phyloP scores from a whole-genome alignment of 1,284 basidiomycete species.

The Apiotrichum mycotoxinovorans region DNA sequence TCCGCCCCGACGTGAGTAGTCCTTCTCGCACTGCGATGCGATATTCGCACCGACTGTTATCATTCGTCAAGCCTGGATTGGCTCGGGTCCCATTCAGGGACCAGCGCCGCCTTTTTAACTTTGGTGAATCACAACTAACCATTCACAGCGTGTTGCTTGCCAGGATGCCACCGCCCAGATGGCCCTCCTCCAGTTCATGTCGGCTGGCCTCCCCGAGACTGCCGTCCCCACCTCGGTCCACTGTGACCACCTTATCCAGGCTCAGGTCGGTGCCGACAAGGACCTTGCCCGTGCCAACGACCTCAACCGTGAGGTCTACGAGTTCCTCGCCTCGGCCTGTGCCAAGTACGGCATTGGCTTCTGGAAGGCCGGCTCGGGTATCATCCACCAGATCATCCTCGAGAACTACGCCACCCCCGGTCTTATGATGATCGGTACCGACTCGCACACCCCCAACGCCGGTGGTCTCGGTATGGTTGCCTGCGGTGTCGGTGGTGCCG shows the following conservation, averaged over 20 bases:
- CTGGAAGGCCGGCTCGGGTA: conserved; percentile 99
- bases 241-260: conserved; percentile 99
- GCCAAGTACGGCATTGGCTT: conserved; percentile 99
- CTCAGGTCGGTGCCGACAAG: conserved; percentile 86
- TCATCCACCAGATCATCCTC: conserved; percentile 94
- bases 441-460: conserved; percentile 98
- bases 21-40: not conserved
- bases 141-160: conserved; percentile 85
- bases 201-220: conserved; percentile 94
- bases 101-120: not conserved
- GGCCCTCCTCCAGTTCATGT: conserved; percentile 99
- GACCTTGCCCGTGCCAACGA: conserved; percentile 89
- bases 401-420: conserved; percentile 99
- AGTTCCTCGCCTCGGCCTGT: conserved; percentile 96
- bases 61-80: not conserved
- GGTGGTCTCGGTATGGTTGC: conserved; percentile 99
- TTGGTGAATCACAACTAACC: conserved; percentile 4
- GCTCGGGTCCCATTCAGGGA: not conserved
- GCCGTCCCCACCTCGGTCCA: conserved; percentile 97
- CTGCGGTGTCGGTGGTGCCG: conserved; percentile 98
- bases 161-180: conserved; percentile 99
- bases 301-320: conserved; percentile 99
- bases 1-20: conserved; percentile 81
- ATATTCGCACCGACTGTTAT: not conserved
- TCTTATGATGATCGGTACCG: conserved; percentile 99